phyloP scores from a whole-genome alignment of 192 early-diverging fungal genomes.

The Podila verticillata region DNA sequence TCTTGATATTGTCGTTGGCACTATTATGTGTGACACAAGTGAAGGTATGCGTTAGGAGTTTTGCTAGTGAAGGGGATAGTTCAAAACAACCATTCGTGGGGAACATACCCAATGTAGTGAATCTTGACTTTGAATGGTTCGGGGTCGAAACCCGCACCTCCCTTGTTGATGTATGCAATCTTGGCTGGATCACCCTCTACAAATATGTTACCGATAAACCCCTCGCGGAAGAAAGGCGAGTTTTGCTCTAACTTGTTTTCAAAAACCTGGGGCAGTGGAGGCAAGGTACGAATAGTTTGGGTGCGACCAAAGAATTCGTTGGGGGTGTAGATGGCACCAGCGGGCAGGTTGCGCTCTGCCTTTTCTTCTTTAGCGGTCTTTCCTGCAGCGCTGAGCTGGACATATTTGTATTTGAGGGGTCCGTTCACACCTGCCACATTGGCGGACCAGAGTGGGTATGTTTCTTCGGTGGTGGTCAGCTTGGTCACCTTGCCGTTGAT shows the following conservation, averaged over 20 bases:
- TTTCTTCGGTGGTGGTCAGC: constrained; percentile 19
- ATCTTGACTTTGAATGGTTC: constrained; percentile 12
- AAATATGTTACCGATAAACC: constrained; percentile 31
- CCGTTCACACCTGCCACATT: constrained; percentile 24
- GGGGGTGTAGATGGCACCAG: constrained; percentile 25
- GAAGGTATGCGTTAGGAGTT: neutral
- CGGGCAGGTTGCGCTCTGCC: constrained; percentile 13
- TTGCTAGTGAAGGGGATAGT: neutral
- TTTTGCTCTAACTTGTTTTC: constrained; percentile 25
- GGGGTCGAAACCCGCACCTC: constrained; percentile 6
- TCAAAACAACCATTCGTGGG: neutral
- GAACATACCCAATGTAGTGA: constrained; percentile 20
- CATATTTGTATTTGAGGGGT: constrained; percentile 31
- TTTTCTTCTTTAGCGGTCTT: constrained; percentile 17
- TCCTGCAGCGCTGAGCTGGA: constrained; percentile 14
- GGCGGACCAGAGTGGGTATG: constrained; percentile 46
- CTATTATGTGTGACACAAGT: neutral
- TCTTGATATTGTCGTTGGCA: constrained; percentile 29
- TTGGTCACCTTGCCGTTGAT: constrained; percentile 43
- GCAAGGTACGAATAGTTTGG: constrained; percentile 11
- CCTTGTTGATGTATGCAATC: constrained; percentile 11
- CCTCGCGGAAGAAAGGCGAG: constrained; percentile 34
- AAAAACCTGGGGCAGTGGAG: constrained; percentile 34
- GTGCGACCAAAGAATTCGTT: constrained; percentile 36
- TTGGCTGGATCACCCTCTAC: constrained; percentile 22